Conservation (phyloP, 257 asterid species). For the Galeopsis tetrahit region DNA sequence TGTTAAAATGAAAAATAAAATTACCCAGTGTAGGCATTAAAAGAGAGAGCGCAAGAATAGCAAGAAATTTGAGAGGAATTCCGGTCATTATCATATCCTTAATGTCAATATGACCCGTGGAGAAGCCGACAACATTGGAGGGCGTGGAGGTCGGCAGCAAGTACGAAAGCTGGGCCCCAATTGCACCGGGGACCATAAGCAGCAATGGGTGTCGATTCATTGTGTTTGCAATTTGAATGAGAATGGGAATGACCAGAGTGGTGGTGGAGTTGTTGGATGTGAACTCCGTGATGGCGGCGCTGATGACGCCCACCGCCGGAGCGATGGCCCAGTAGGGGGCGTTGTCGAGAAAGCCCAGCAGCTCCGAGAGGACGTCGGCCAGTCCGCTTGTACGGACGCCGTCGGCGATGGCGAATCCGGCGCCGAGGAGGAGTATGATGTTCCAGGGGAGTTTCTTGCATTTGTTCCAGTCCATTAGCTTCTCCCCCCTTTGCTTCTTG, state of each 20-base stretch:
- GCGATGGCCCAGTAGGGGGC: slow-evolving; percentile 82
- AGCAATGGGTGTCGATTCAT: slow-evolving; percentile 72
- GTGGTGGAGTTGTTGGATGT: slow-evolving; percentile 85
- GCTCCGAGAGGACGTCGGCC: slow-evolving; percentile 63
- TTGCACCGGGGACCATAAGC: slow-evolving; percentile 75
- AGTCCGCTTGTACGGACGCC: slow-evolving; percentile 89
- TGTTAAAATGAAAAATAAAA: background rate
- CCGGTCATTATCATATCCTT: slow-evolving; percentile 71
- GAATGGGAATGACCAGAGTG: slow-evolving; percentile 69
- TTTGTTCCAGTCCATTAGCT: slow-evolving; percentile 96
- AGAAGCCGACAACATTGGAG: slow-evolving; percentile 80
- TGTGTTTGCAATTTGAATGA: slow-evolving; percentile 65
- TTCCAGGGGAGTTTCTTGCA: slow-evolving; percentile 94
- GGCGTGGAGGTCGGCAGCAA: slow-evolving; percentile 88
- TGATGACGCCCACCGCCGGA: slow-evolving; percentile 64
- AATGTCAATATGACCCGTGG: slow-evolving; percentile 79
- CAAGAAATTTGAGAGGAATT: slow-evolving; percentile 64
- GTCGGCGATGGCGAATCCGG: slow-evolving; percentile 90
- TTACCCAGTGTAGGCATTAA: slow-evolving; percentile 93
- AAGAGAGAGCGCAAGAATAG: slow-evolving; percentile 55
- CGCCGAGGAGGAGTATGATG: slow-evolving; percentile 77
- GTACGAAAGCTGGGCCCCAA: slow-evolving; percentile 75
- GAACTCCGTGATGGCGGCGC: slow-evolving; percentile 76
- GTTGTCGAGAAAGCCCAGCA: slow-evolving; percentile 56
- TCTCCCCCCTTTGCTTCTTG: slow-evolving; percentile 76